A percentile compares a stretch with the other conserved stretches of the same genome.
Evolutionary conservation across 768 basidiomycete species (phyloP).

Genomic region (Austroboletus eburneus): DNA sequence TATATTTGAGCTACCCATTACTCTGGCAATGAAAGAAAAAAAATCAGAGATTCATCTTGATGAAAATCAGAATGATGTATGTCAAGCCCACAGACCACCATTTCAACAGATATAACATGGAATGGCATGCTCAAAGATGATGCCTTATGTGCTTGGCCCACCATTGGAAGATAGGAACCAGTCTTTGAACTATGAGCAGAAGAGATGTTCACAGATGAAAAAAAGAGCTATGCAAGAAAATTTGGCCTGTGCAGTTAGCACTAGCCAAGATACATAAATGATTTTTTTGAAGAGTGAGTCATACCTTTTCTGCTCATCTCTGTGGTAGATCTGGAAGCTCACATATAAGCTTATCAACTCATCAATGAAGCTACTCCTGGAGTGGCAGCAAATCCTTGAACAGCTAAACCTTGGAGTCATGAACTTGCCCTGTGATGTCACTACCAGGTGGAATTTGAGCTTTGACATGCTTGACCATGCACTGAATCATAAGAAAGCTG

Average conservation of each 20-base stretch:
- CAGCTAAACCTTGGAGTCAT: neutral
- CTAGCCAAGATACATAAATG: no score
- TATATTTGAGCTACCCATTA: neutral
- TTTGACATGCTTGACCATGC: neutral
- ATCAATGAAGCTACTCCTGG: neutral
- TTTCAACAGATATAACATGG: neutral
- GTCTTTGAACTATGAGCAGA: no score
- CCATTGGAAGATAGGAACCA: neutral
- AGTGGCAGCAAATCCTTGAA: neutral
- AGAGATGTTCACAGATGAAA: no score
- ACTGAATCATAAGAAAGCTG: neutral
- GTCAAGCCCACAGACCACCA: neutral
- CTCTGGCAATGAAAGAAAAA: neutral
- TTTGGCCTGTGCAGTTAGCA: no score
- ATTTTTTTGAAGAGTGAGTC: no score
- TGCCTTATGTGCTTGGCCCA: neutral
- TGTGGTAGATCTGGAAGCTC: no score
- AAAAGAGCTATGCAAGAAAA: no score
- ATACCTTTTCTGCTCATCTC: no score
- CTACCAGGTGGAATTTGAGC: neutral
- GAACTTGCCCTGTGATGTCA: neutral
- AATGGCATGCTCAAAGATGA: neutral
- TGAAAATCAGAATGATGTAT: neutral
- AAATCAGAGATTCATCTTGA: neutral
- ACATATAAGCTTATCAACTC: no score